Evolutionary conservation across 208 protist genomes (phyloP), one percentile per base, ranked within the genome.

Genomic region (Crithidia acanthocephali): DNA sequence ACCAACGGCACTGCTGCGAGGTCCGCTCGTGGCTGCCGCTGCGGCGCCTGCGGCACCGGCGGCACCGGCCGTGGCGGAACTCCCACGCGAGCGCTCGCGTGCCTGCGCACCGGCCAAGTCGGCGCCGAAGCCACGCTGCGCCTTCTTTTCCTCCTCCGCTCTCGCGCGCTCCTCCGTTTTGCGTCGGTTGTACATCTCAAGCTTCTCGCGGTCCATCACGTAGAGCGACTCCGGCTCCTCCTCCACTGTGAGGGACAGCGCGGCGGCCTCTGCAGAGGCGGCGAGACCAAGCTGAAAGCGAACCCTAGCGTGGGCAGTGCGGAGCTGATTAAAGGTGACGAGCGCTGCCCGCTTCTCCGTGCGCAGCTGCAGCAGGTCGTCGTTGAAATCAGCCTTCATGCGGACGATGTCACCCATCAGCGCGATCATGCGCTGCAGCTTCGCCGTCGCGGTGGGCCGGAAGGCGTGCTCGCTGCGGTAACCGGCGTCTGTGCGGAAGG

Each of bases 401-500:
- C 71, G 58, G 10, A 97, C 79, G 28, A 98, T 85, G 33, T 83
- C 65, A 18, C 97, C 68, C 61, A 97, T 89, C n/a, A 99, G 80
- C 11, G 88, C 53, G 25, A 98, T 91, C 59, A 99, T 88, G 64
- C 98, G 93, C 33, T 85, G 64, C 25, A 98, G 71, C 77, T 99
- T 99, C 23, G 88, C 93, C 8, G 88, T 80, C 0, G 98, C 96
- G 35, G 98, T 99, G 25, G 98, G 91, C 2, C 91, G 85, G 44
- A 79, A 83, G 23, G 27, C 53, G 55, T 91, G 57, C 11, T 85
- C 65, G 23, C 68, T 48, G 16, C 87, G 80, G 72, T 99, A 99
- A 28, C 82, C 74, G 1, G 85, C 72, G 57, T 95, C 88, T 2
- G 91, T 97, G 53, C 98, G 98, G 32, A 99, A 83, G 16, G 98